Percentiles rank a stretch among this genome's conserved stretches.
These are phyloP conservation scores for Canavalia gladiata DNA, from an alignment of 306 rosid species.

Conservation along the genomic window DNA sequence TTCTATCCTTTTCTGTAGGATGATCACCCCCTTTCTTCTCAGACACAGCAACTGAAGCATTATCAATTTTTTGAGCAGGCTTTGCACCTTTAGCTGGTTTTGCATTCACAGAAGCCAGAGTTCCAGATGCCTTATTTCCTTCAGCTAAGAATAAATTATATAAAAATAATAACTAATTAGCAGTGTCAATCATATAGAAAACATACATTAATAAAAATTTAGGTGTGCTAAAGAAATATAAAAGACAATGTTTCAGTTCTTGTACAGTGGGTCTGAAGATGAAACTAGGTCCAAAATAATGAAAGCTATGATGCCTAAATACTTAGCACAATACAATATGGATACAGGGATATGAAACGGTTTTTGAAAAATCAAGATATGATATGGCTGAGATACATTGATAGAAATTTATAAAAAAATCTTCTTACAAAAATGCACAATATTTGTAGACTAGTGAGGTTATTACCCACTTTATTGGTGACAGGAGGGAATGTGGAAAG, in stretches of 20 bases:
- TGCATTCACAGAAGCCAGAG: conserved; percentile 44
- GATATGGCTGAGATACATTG: too few species aligned
- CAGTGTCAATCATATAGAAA: not conserved
- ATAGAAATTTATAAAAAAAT: too few species aligned
- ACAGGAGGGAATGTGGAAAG: too few species aligned
- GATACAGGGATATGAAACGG: too few species aligned
- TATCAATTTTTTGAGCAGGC: conserved; percentile 59
- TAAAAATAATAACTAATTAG: conserved; percentile 11
- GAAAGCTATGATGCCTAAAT: too few species aligned
- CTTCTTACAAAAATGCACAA: too few species aligned
- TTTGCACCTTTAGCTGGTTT: conserved; percentile 59
- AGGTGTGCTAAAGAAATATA: not conserved
- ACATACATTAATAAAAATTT: not conserved
- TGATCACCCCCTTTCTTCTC: conserved; percentile 67
- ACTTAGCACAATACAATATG: too few species aligned
- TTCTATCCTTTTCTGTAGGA: conserved; percentile 66
- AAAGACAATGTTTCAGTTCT: not conserved
- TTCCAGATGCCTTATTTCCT: conserved; percentile 59
- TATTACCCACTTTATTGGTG: too few species aligned
- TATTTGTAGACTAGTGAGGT: too few species aligned
- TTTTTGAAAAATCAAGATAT: too few species aligned
- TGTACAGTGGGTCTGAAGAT: conserved; percentile 10
- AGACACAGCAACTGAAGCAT: conserved; percentile 56
- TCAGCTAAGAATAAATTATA: conserved; percentile 44
- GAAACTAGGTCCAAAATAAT: not conserved